Evolutionary conservation across 257 asterid species (phyloP), one percentile per base, ranked within the genome.

Genomic region (Rehmannia glutinosa): DNA sequence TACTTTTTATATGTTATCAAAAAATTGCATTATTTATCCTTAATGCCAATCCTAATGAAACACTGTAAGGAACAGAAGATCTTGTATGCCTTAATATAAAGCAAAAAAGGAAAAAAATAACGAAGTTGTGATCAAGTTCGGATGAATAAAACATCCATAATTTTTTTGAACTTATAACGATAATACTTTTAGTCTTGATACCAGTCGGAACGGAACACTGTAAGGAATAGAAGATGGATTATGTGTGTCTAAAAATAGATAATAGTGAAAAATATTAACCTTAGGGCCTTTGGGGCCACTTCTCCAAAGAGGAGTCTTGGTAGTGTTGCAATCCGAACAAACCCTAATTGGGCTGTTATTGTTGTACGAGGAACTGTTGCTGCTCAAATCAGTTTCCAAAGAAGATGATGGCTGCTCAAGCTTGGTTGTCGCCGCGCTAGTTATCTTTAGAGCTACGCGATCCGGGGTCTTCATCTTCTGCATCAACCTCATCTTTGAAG

Each of bases 211-310:
- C n/a, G n/a, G n/a, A n/a, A n/a, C n/a, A n/a, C n/a, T n/a, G n/a
- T n/a, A n/a, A n/a, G n/a, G n/a, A n/a, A n/a, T n/a, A n/a, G n/a
- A n/a, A n/a, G n/a, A n/a, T n/a, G n/a, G n/a, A n/a, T n/a, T n/a
- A n/a, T n/a, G n/a, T n/a, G n/a, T n/a, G n/a, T n/a, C n/a, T n/a
- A n/a, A 1, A 32, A 32, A 32, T 1, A 32, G 8, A 32, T 0
- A 11, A 23, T 7, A 6, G 4, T 24, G 9, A 47, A 16, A 16
- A 39, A 35, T 1, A 23, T 2, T 73, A 61, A 87, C 98, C 98
- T 93, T 93, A 45, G 98, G 98, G 66, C 97, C 98, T 74, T 88
- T 84, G 35, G 98, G 98, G 53, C 98, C 98, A 79, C 98, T 88
- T 80, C 98, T 86, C 98, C 98, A 93, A 20, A 93, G 95, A 79